These are phyloP conservation scores for Ophiostoma populinum DNA, from an alignment of 2,329 filamentous ascomycete species.

Conservation along the genomic window DNA sequence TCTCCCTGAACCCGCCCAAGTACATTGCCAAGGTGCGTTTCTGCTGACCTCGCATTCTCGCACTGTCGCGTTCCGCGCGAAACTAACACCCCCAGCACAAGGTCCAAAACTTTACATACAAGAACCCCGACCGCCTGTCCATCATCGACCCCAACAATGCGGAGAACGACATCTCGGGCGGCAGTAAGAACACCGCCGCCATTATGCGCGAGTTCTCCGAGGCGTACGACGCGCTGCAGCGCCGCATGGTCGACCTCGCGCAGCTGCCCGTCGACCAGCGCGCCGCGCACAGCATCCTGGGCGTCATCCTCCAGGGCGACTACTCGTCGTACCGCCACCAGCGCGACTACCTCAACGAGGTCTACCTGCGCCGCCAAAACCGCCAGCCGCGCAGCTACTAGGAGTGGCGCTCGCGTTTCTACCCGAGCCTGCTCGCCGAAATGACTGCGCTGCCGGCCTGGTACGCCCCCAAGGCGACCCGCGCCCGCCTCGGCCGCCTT, in stretches of 20 bases:
- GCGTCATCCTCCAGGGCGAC: constrained; percentile 56
- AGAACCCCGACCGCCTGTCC: constrained; percentile 50
- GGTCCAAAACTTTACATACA: constrained; percentile 32
- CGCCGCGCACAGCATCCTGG: constrained; percentile 42
- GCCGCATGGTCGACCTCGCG: constrained; percentile 37
- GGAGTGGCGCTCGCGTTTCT: background rate
- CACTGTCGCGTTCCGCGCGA: background rate
- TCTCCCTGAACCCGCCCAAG: constrained; percentile 56
- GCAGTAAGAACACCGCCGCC: constrained; percentile 50
- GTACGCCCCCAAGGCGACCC: background rate
- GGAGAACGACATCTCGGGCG: constrained; percentile 78
- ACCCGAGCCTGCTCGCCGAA: background rate
- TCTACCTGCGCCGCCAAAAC: constrained; percentile 27
- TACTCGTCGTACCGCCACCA: constrained; percentile 60
- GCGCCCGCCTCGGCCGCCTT: background rate
- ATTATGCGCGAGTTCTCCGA: constrained; percentile 55
- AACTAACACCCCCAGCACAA: constrained; percentile 19
- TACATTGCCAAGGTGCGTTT: constrained; percentile 55
- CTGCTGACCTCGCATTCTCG: background rate
- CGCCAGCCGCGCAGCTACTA: constrained; percentile 3
- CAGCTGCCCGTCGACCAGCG: constrained; percentile 15
- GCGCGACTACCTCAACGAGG: constrained; percentile 40
- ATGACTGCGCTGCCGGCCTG: background rate
- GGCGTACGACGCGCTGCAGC: constrained; percentile 39
- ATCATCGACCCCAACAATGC: constrained; percentile 85